phyloP scores from a whole-genome alignment of 441 rosid species.

The Raphanus hybrid region DNA sequence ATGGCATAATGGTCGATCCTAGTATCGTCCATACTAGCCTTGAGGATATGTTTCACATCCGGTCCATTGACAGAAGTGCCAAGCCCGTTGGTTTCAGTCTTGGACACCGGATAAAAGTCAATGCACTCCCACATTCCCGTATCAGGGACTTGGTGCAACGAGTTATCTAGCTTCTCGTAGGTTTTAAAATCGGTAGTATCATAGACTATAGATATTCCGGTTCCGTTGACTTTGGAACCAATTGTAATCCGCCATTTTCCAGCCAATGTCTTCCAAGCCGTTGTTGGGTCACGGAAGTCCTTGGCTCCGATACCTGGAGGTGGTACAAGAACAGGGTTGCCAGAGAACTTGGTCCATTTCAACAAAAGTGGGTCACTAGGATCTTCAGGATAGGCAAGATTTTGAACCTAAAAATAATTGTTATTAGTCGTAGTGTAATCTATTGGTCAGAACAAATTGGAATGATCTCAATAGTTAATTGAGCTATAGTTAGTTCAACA shows the following conservation, averaged over 20 bases:
- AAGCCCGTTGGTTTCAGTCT: conserved; percentile 53
- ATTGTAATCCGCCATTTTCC: conserved; percentile 66
- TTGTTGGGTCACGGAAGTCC: conserved; percentile 84
- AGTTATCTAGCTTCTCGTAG: conserved; percentile 39
- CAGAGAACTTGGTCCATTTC: conserved; percentile 65
- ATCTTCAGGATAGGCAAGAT: conserved; percentile 73
- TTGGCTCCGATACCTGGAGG: conserved; percentile 54
- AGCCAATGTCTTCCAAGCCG: conserved; percentile 66
- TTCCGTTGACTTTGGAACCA: conserved; percentile 56
- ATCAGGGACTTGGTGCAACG: conserved; percentile 66
- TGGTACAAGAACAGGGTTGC: conserved; percentile 73
- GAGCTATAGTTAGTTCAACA: neutral
- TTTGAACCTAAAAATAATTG: conserved; percentile 50
- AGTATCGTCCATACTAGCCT: conserved; percentile 82
- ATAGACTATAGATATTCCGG: conserved; percentile 65
- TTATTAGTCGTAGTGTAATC: neutral
- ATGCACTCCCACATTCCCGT: conserved; percentile 96
- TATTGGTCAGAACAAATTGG: neutral
- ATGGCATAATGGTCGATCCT: conserved; percentile 67
- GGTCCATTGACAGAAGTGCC: conserved; percentile 68
- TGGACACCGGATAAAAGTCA: conserved; percentile 79
- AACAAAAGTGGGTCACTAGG: conserved; percentile 69
- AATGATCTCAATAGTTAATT: neutral
- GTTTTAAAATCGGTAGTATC: conserved; percentile 61
- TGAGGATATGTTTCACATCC: conserved; percentile 67